These are phyloP conservation scores for Trametes sp. DNA, from an alignment of 1,284 basidiomycete genomes.

Conservation along the genomic window DNA sequence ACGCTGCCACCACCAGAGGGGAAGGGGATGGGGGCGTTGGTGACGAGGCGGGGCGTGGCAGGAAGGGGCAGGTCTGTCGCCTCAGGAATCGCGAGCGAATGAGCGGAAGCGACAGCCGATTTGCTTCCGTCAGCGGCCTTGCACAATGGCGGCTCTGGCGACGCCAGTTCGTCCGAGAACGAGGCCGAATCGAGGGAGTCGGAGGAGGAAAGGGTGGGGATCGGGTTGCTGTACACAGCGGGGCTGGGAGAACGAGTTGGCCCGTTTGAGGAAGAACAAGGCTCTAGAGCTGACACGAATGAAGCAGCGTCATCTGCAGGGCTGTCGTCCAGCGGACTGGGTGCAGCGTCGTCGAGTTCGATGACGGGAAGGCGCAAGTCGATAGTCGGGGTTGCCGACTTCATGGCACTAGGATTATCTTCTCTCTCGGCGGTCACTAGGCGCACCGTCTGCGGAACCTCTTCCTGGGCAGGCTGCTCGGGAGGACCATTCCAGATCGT, in stretches of 20 bases:
- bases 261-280: constrained; percentile 42
- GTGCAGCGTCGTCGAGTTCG: constrained; percentile 25
- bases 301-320: constrained; percentile 41
- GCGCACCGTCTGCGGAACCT: neutral
- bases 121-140: constrained; percentile 30
- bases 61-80: constrained; percentile 41
- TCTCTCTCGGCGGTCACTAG: neutral
- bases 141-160: constrained; percentile 38
- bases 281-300: constrained; percentile 43
- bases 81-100: constrained; percentile 40
- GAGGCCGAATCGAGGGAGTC: constrained; percentile 54
- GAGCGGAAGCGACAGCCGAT: constrained; percentile 21
- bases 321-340: constrained; percentile 22
- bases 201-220: constrained; percentile 53
- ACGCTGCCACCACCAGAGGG: constrained; percentile 46
- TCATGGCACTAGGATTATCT: neutral
- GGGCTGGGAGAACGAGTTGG: constrained; percentile 49
- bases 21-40: constrained; percentile 44
- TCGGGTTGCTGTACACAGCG: constrained; percentile 42
- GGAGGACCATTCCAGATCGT: constrained; percentile 61
- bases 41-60: constrained; percentile 26
- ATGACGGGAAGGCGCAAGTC: constrained; percentile 27
- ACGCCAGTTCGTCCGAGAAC: constrained; percentile 48
- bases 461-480: constrained; percentile 7
- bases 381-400: constrained; percentile 11